Evolutionary conservation across 805 yeast genomes (phyloP), one percentile per base, ranked within the genome.

Genomic region (Yarrowia hollandica): DNA sequence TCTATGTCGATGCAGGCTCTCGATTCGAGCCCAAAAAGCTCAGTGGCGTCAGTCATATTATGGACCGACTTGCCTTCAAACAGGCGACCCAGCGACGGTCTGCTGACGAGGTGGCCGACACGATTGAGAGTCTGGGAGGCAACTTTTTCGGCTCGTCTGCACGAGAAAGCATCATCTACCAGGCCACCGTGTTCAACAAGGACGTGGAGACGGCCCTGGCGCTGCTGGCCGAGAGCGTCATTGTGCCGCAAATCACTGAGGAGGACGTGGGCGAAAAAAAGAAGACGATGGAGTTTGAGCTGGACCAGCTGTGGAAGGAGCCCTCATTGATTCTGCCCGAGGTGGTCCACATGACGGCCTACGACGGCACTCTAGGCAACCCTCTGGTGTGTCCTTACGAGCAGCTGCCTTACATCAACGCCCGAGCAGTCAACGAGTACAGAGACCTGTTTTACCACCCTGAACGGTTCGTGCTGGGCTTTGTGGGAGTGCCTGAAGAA

Each of bases 111-210:
- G 88, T 94, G 89, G 78, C 88, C 64, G 86, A 86, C 63, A 79
- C 79, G 18, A 75, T 94, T 62, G 90, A 90, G 60, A 77, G 82
- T 33, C 72, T 94, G 60, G 99, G 99, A 50, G 99, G 98, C 12
- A 92, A 90, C 71, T 90, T 87, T 72, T 91, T 89, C 83, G 88
- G 96, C 68, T 86, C 96, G 0, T 86, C 96, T 0, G 88, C 95
- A 7, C 79, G 99, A 68, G 99, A 94, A 71, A 81, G 95, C 4
- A 79, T 92, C 76, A 82, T 92, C 74, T 94, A 94, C 72, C 98
- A 94, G 72, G 95, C 97, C 1, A 85, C 96, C 2, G 96, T 90
- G 0, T 92, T 94, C 79, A 91, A 91, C 69, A 78, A 79, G 42
- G 97, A 91, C 68, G 84, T 86, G 9, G 92, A 82, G 35, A 76